These are phyloP conservation scores for Lavandula angustifolia DNA, from an alignment of 257 asterid genomes.

Conservation along the genomic window DNA sequence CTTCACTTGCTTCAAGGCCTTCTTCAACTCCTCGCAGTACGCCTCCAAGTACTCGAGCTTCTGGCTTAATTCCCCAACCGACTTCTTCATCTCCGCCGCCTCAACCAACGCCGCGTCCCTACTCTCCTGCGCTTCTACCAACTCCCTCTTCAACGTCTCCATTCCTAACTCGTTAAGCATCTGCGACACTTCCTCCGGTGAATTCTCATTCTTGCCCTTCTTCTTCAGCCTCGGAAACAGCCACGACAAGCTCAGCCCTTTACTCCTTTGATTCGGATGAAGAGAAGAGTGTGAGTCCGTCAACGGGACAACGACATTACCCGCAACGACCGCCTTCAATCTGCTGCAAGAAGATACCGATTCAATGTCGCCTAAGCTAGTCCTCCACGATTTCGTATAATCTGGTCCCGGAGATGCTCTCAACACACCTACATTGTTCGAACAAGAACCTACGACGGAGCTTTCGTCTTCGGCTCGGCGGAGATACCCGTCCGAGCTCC, in stretches of 20 bases:
- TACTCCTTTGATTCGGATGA: conserved; percentile 52
- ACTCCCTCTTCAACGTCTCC: conserved; percentile 60
- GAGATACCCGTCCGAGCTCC: conserved; percentile 18
- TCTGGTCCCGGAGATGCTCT: conserved; percentile 33
- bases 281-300: conserved; percentile 73
- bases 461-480: conserved; percentile 32
- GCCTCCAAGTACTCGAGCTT: conserved; percentile 72
- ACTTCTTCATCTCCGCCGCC: conserved; percentile 64
- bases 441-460: conserved; percentile 20
- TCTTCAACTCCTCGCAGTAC: conserved; percentile 78
- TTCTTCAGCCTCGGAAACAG: conserved; percentile 72
- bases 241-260: conserved; percentile 66
- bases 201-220: conserved; percentile 58
- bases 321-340: conserved; percentile 57
- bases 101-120: conserved; percentile 65
- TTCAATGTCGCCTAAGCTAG: conserved; percentile 64
- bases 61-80: conserved; percentile 61
- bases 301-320: conserved; percentile 61
- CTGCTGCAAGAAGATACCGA: conserved; percentile 69
- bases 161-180: conserved; percentile 43
- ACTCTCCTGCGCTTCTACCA: conserved; percentile 57
- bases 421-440: background rate
- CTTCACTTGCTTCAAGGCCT: conserved; percentile 53
- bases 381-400: conserved; percentile 53
- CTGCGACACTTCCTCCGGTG: conserved; percentile 46